A percentile compares a stretch with the other conserved stretches of the same genome.
These are phyloP conservation scores for Calophaca sinica DNA, from an alignment of 306 rosid genomes.

Conservation along the genomic window DNA sequence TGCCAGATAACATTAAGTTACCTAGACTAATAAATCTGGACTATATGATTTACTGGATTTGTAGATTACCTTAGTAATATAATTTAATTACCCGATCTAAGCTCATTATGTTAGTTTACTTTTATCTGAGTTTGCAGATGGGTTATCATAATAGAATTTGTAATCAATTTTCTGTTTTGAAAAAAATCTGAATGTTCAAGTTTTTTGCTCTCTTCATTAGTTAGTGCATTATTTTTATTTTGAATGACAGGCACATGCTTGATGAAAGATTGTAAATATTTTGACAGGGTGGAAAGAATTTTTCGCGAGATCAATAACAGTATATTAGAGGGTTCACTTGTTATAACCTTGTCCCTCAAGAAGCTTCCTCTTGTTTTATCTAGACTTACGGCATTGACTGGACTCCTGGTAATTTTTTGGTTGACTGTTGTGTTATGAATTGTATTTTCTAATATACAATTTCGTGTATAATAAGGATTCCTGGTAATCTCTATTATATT, in stretches of 20 bases:
- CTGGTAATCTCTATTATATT: not conserved
- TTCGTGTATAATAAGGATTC: not conserved
- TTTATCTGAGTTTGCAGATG: conserved; percentile 17
- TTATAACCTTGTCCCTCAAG: conserved; percentile 69
- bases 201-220: conserved; percentile 6
- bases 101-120: not conserved
- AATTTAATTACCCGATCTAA: not conserved
- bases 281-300: conserved; percentile 83
- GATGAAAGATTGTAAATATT: conserved; percentile 37
- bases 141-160: not conserved
- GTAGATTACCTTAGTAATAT: not conserved
- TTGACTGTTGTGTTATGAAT: conserved; percentile 7
- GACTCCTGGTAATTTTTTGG: conserved; percentile 78
- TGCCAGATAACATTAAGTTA: not conserved
- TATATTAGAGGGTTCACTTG: conserved; percentile 71
- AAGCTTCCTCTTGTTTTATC: conserved; percentile 79
- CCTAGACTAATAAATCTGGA: not conserved
- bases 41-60: not conserved
- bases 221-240: conserved; percentile 19
- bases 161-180: not conserved
- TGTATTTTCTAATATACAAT: not conserved
- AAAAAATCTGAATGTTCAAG: not conserved
- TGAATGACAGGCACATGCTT: conserved; percentile 20
- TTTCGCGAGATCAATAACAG: conserved; percentile 87
- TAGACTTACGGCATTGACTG: conserved; percentile 89